Percentiles rank a stretch among this genome's conserved stretches.
These are phyloP conservation scores for Phytopythium helicoides DNA, from an alignment of 352 stramenopile genomes.

Conservation along the genomic window DNA sequence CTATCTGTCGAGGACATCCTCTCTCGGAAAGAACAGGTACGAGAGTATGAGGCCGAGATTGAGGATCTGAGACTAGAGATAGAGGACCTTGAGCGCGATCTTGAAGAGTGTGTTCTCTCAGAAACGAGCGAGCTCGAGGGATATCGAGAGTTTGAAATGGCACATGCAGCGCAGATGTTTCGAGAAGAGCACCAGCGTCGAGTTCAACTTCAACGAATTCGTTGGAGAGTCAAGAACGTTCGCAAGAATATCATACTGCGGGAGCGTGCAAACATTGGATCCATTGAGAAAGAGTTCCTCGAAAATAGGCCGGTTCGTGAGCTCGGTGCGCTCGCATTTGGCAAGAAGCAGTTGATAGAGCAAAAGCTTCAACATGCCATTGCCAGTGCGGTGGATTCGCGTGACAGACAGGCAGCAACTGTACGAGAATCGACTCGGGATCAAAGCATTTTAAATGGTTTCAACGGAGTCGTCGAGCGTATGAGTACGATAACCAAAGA, in stretches of 20 bases:
- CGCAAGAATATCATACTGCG: conserved; percentile 49
- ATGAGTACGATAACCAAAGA: conserved; percentile 56
- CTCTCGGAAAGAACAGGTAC: conserved; percentile 48
- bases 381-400: conserved; percentile 29
- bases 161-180: conserved; percentile 43
- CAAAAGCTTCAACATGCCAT: conserved; percentile 45
- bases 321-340: conserved; percentile 52
- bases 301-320: conserved; percentile 43
- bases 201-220: conserved; percentile 56
- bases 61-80: conserved; percentile 67
- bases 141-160: conserved; percentile 57
- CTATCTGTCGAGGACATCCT: conserved; percentile 81
- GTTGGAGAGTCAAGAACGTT: conserved; percentile 60
- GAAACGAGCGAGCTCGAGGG: conserved; percentile 66
- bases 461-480: conserved; percentile 46
- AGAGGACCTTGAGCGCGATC: conserved; percentile 76
- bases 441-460: conserved; percentile 33
- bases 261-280: conserved; percentile 33
- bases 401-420: conserved; percentile 40
- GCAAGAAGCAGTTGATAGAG: conserved; percentile 50
- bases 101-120: conserved; percentile 60
- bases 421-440: conserved; percentile 44
- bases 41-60: conserved; percentile 72
- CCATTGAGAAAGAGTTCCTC: conserved; percentile 31
- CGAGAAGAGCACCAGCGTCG: conserved; percentile 24